Percentiles rank a stretch among this genome's conserved stretches.
These are phyloP conservation scores for Obba rivulosa DNA, from an alignment of 768 basidiomycete species.

Conservation along the genomic window DNA sequence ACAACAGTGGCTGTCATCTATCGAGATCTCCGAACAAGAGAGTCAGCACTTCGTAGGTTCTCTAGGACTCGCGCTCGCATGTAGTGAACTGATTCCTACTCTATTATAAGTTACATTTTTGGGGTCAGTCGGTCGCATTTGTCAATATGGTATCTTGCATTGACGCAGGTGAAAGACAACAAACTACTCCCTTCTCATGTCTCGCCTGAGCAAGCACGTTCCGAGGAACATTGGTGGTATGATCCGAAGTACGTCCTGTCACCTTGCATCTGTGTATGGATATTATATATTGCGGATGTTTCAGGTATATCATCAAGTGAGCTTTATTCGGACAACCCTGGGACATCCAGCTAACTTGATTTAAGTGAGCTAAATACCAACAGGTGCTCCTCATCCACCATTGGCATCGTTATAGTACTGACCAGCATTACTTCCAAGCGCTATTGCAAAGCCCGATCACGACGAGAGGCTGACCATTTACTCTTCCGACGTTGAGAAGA, in stretches of 20 bases:
- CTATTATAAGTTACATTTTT: constrained; percentile 35
- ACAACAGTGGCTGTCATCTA: constrained; percentile 50
- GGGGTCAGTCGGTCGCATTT: constrained; percentile 16
- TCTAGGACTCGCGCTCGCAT: background rate
- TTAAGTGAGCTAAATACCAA: constrained; percentile 58
- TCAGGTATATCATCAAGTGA: constrained; percentile 30
- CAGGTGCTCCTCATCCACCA: too few relatives aligned
- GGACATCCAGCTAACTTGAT: constrained; percentile 19
- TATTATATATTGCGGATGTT: constrained; percentile 1
- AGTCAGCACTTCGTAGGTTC: constrained; percentile 46
- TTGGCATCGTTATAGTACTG: background rate
- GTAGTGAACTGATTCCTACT: constrained; percentile 1
- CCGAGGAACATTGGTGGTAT: constrained; percentile 50
- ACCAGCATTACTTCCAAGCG: constrained; percentile 23
- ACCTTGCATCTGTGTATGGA: background rate
- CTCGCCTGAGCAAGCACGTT: constrained; percentile 44
- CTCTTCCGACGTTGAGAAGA: constrained; percentile 5
- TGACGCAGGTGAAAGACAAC: constrained; percentile 38
- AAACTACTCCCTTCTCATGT: constrained; percentile 53
- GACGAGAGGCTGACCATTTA: constrained; percentile 34
- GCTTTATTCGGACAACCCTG: constrained; percentile 7
- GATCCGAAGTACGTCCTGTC: constrained; percentile 33
- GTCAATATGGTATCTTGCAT: constrained; percentile 1
- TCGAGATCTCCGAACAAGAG: constrained; percentile 46
- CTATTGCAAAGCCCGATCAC: constrained; percentile 51